A percentile compares a stretch with the other conserved stretches of the same genome.
These are phyloP conservation scores for Chlorociboria aeruginascens DNA, from an alignment of 495 filamentous ascomycete genomes.

Conservation along the genomic window DNA sequence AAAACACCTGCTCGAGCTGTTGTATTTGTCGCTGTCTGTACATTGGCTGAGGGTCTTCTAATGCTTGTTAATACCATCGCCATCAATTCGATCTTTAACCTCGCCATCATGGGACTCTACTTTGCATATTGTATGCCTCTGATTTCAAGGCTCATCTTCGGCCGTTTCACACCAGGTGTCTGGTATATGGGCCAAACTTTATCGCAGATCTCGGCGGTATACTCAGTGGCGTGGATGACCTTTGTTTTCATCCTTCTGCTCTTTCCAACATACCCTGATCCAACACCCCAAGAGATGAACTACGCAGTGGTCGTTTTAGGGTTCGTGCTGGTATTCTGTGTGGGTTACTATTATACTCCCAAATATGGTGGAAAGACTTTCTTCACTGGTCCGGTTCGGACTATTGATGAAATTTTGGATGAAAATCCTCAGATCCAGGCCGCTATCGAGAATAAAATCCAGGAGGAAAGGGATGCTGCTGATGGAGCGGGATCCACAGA, in stretches of 20 bases:
- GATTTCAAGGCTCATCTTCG: constrained; percentile 8
- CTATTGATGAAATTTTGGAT: constrained; percentile 13
- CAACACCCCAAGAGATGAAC: constrained; percentile 12
- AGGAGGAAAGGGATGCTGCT: no score
- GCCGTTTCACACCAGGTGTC: constrained; percentile 11
- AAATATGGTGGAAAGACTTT: constrained; percentile 12
- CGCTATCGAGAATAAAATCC: no score
- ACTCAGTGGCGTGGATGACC: constrained; percentile 14
- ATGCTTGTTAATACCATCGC: constrained; percentile 18
- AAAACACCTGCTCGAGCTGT: constrained; percentile 15
- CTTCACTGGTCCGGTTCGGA: constrained; percentile 14
- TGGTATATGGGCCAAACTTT: constrained; percentile 12
- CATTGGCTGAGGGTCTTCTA: constrained; percentile 13
- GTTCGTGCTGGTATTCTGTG: constrained; percentile 10
- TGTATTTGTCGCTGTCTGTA: constrained; percentile 9
- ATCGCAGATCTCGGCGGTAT: constrained; percentile 2
- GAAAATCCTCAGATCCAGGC: neutral
- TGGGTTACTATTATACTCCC: constrained; percentile 12
- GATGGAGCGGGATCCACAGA: no score
- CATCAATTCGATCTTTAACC: constrained; percentile 18
- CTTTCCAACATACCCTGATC: constrained; percentile 7
- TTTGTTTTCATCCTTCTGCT: constrained; percentile 15
- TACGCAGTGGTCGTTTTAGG: constrained; percentile 14
- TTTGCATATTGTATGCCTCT: constrained; percentile 17
- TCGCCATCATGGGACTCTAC: constrained; percentile 17